phyloP scores from a whole-genome alignment of 1,284 basidiomycete genomes.

The Coniferiporia weirii region DNA sequence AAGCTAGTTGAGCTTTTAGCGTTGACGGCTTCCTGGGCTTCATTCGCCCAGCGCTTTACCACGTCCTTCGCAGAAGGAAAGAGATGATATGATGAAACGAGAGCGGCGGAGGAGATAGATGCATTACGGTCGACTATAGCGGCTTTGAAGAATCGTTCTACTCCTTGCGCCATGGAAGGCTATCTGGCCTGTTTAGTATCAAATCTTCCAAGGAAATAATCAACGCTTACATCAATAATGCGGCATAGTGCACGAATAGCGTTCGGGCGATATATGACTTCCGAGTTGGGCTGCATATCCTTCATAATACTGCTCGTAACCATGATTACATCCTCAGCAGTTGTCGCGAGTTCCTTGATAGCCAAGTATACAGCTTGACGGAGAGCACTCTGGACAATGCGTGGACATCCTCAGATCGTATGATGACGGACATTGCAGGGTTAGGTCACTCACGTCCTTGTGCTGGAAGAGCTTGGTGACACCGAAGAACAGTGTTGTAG shows the following conservation, averaged over 20 bases:
- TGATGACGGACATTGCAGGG: not conserved
- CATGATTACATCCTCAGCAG: constrained; percentile 99
- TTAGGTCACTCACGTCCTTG: constrained; percentile 79
- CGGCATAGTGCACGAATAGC: constrained; percentile 94
- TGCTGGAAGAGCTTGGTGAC: constrained; percentile 99
- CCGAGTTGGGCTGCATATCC: constrained; percentile 99
- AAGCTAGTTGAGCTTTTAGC: constrained; percentile 75
- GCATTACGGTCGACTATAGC: constrained; percentile 98
- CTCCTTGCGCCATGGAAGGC: constrained; percentile 97
- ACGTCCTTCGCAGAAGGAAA: constrained; percentile 92
- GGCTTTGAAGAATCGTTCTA: constrained; percentile 99
- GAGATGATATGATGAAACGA: constrained; percentile 96
- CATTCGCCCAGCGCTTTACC: constrained; percentile 97
- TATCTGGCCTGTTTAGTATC: constrained; percentile 27
- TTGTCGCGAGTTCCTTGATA: constrained; percentile 94
- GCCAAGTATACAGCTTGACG: constrained; percentile 98
- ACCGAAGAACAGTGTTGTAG: constrained; percentile 97
- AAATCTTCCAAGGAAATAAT: constrained; percentile 11
- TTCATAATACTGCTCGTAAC: constrained; percentile 99
- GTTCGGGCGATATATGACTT: constrained; percentile 98
- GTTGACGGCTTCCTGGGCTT: constrained; percentile 94
- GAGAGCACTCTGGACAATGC: constrained; percentile 69
- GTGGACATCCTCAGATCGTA: constrained; percentile 8
- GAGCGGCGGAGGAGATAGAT: constrained; percentile 92
- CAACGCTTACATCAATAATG: constrained; percentile 86